These are phyloP conservation scores for Salix koriyanagi DNA, from an alignment of 345 rosid species.

Conservation along the genomic window DNA sequence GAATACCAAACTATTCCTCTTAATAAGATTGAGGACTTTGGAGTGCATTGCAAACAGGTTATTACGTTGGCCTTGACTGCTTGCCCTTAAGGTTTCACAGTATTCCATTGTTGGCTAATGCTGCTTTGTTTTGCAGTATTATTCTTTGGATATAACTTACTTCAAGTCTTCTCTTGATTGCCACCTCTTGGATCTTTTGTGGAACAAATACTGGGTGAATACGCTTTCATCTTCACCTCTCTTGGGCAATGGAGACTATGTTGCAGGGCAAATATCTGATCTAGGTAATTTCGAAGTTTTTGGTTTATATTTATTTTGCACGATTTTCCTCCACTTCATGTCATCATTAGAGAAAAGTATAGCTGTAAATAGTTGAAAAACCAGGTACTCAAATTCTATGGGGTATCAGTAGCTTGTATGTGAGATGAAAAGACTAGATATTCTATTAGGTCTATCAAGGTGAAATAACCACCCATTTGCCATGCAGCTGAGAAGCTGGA, in stretches of 20 bases:
- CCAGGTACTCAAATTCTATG: neutral
- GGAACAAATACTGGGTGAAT: slow-evolving; percentile 99
- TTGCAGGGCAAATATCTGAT: slow-evolving; percentile 97
- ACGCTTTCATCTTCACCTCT: slow-evolving; percentile 96
- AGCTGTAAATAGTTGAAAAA: neutral
- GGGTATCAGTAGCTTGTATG: neutral
- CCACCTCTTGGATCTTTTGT: slow-evolving; percentile 90
- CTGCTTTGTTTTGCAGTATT: slow-evolving; percentile 54
- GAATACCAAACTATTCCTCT: slow-evolving; percentile 98
- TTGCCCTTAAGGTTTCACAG: neutral
- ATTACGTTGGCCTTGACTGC: neutral
- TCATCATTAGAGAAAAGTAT: neutral
- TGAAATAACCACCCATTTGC: slow-evolving; percentile 6
- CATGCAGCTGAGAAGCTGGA: slow-evolving; percentile 94
- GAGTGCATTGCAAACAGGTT: slow-evolving; percentile 98
- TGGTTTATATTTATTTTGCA: neutral
- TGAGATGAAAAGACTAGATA: neutral
- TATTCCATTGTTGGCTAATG: slow-evolving; percentile 9
- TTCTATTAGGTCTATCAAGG: neutral
- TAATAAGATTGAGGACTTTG: slow-evolving; percentile 85
- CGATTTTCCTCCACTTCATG: neutral
- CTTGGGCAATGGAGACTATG: slow-evolving; percentile 96
- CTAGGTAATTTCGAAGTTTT: slow-evolving; percentile 53
- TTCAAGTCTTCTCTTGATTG: slow-evolving; percentile 95
- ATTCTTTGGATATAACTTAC: slow-evolving; percentile 86